These are phyloP conservation scores for Tranzscheliella williamsii DNA, from an alignment of 1,284 basidiomycete genomes.

Conservation along the genomic window DNA sequence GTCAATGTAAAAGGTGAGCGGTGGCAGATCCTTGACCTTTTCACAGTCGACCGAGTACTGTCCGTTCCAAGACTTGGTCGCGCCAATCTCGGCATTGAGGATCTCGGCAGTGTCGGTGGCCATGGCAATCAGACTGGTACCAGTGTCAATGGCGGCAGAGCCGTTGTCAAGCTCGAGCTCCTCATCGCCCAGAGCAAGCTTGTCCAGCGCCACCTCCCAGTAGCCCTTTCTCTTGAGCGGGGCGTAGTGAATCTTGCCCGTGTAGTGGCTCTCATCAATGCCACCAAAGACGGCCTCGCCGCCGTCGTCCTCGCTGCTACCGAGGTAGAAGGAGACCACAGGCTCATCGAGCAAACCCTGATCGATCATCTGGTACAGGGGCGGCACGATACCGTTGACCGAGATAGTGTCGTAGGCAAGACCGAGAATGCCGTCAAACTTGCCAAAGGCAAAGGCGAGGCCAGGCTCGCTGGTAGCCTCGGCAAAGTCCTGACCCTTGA, in stretches of 20 bases:
- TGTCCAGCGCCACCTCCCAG: constrained; percentile 70
- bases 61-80: constrained; percentile 56
- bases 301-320: constrained; percentile 81
- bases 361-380: constrained; percentile 92
- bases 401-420: constrained; percentile 94
- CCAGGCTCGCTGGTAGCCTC: constrained; percentile 97
- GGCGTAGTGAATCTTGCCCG: constrained; percentile 81
- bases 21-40: constrained; percentile 80
- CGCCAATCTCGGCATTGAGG: constrained; percentile 81
- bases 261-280: constrained; percentile 77
- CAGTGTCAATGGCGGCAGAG: constrained; percentile 75
- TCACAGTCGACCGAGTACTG: constrained; percentile 74
- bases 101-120: constrained; percentile 96
- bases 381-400: constrained; percentile 89
- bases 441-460: constrained; percentile 87
- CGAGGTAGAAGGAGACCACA: constrained; percentile 93
- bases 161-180: constrained; percentile 80
- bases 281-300: constrained; percentile 95
- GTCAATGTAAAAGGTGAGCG: constrained; percentile 73
- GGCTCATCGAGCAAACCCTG: constrained; percentile 80
- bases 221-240: constrained; percentile 95
- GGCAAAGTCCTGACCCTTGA: constrained; percentile 85
- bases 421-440: constrained; percentile 92
- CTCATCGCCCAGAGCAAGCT: constrained; percentile 68
- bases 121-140: constrained; percentile 85